Evolutionary conservation across 495 filamentous ascomycete genomes (phyloP).

Genomic region (Chaetomium tenue): DNA sequence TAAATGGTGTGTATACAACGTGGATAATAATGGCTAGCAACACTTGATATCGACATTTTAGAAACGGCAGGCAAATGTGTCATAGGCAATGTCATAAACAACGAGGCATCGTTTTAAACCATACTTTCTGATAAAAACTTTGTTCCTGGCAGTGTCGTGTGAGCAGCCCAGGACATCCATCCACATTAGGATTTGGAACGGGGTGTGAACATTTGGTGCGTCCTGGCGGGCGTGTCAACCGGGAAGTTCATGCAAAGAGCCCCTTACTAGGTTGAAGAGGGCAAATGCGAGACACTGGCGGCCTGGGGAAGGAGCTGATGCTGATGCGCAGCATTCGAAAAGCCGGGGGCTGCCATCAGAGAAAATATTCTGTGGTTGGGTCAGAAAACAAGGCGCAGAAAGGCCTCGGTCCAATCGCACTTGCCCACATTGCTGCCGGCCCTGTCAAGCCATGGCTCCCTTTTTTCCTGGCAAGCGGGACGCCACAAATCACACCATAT

Average conservation of each 20-base stretch:
- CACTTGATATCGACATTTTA: no score
- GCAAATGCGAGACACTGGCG: no score
- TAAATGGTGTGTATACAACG: neutral
- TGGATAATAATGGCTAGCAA: neutral
- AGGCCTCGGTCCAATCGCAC: slow-evolving; percentile 3
- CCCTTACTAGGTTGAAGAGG: no score
- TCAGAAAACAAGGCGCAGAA: neutral
- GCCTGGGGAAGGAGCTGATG: no score
- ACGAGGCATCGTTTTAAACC: no score
- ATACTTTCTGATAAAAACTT: no score
- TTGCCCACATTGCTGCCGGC: neutral
- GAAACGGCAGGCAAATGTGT: no score
- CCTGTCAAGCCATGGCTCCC: neutral
- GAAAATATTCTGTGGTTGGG: neutral
- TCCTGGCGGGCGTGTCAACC: no score
- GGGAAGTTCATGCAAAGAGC: neutral
- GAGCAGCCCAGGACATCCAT: neutral
- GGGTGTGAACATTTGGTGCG: no score
- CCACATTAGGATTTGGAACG: neutral
- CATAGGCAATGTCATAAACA: no score
- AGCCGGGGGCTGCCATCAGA: no score
- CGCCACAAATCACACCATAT: neutral
- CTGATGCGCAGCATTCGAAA: neutral
- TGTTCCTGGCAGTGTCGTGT: no score
- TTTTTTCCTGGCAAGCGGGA: neutral